phyloP scores from a whole-genome alignment of 148 eudicot genomes.

The Nepenthes mirabilis region DNA sequence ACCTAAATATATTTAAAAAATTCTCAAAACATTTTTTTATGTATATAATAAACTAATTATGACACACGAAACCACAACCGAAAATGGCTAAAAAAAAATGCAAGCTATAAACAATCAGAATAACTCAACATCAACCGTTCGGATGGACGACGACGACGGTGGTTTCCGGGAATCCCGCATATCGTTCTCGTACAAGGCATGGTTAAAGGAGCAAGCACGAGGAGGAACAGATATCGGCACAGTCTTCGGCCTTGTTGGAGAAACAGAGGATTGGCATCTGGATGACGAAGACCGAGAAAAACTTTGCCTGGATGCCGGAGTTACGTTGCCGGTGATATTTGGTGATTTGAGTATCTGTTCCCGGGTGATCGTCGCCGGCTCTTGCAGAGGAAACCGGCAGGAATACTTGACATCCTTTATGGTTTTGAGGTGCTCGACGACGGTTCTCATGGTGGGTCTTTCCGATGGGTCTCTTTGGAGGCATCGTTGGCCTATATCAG shows the following conservation, averaged over 20 bases:
- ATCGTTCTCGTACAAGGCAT: constrained; percentile 37
- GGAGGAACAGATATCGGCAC: constrained; percentile 37
- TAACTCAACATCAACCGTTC: constrained; percentile 70
- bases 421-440: constrained; percentile 48
- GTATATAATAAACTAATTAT: no score
- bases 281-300: constrained; percentile 36
- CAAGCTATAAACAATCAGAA: constrained; percentile 30
- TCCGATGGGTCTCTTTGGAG: constrained; percentile 87
- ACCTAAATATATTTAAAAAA: no score
- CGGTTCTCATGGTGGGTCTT: constrained; percentile 85
- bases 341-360: constrained; percentile 68
- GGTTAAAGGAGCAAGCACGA: constrained; percentile 38
- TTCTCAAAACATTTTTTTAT: no score
- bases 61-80: no score
- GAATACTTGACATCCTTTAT: constrained; percentile 71
- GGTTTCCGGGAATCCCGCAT: constrained; percentile 31
- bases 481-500: constrained; percentile 78
- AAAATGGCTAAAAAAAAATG: no score
- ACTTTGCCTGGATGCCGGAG: constrained; percentile 31
- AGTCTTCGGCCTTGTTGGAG: constrained; percentile 24
- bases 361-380: constrained; percentile 41
- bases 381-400: constrained; percentile 73
- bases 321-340: constrained; percentile 48
- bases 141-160: constrained; percentile 19
- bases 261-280: constrained; percentile 12